Base-by-base conservation (phyloP, 345 rosid species). In the Nasturtium officinale region DNA sequence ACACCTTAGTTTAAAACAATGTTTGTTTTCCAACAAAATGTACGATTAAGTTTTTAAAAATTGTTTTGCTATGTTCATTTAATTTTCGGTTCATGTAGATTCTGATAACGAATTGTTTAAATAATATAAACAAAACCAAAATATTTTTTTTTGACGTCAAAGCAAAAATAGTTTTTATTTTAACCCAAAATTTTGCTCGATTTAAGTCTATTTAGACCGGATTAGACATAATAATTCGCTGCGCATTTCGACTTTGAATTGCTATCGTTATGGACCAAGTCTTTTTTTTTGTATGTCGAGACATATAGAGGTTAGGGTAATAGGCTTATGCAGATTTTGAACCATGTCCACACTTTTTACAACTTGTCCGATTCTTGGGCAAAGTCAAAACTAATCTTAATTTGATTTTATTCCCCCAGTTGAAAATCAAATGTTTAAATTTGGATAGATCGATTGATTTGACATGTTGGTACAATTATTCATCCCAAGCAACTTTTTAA, bases 381-480 rank as follows among this genome's bases (percentile, higher is more conserved):
- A 28, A 61, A 30, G 45, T 53, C 47, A 28, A 54, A 15, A 65
- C 40, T 18, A 61, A 35, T 25, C 30, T 26, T 51, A 10, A 21
- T 6, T 6, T 64, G 11, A 25, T 46, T 55, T 65, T 73, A 25
- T 46, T 47, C 67, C 50, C 21, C 47, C 56, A 42, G 11, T 71
- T 38, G 16, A 20, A 51, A 18, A 42, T 29, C 35, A 29, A 18
- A 69, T 67, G 55, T 61, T 23, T 52, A 23, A 58, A 53, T 69
- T 53, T 43, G 8, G 11, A 16, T 32, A 75, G 32, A 56, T 61
- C 52, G 58, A 53, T 47, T 76, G 79, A 75, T 76, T 68, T 76
- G 79, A 68, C 57, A 69, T 61, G 38, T 23, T 53, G 64, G 74
- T 69, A 51, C 74, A 68, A 61, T 68, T 52, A 75, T 75, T 60